phyloP scores from a whole-genome alignment of 371 early-diverging fungal species.

The Mortierella sp. region DNA sequence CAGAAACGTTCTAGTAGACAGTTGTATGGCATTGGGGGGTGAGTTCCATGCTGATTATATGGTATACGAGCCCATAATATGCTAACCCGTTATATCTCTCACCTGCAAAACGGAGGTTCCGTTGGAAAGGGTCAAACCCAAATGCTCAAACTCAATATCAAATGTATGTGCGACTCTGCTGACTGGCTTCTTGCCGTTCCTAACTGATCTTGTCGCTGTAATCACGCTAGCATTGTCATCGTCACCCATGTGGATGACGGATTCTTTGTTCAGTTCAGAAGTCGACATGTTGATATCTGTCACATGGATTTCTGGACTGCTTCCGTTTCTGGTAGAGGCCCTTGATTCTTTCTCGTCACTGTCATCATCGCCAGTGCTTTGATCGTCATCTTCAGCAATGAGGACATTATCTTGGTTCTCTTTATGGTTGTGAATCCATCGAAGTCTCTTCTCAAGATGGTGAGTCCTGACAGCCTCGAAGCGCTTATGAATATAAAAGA shows the following conservation, averaged over 20 bases:
- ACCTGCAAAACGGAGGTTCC: constrained; percentile 65
- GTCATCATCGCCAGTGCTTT: neutral
- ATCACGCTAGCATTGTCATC: neutral
- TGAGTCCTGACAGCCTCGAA: constrained; percentile 33
- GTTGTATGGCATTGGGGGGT: neutral
- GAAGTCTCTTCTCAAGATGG: constrained; percentile 42
- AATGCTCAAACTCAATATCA: constrained; percentile 66
- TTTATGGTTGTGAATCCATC: constrained; percentile 44
- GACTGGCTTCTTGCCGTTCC: constrained; percentile 5
- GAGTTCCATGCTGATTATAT: neutral
- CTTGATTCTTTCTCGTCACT: neutral
- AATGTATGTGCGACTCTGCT: constrained; percentile 36
- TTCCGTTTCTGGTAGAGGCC: neutral
- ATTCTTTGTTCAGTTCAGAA: constrained; percentile 16
- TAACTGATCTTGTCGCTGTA: neutral
- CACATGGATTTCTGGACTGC: constrained; percentile 11
- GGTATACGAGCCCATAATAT: neutral
- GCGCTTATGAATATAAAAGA: constrained; percentile 28
- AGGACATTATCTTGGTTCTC: constrained; percentile 20
- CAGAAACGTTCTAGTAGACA: constrained; percentile 60
- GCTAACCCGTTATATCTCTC: neutral
- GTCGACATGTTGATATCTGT: constrained; percentile 15
- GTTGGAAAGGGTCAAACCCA: constrained; percentile 64
- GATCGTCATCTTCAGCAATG: constrained; percentile 11
- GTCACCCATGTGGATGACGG: constrained; percentile 16